Evolutionary conservation across 345 rosid genomes (phyloP), one percentile per base, ranked within the genome.

Genomic region (Draba incana): DNA sequence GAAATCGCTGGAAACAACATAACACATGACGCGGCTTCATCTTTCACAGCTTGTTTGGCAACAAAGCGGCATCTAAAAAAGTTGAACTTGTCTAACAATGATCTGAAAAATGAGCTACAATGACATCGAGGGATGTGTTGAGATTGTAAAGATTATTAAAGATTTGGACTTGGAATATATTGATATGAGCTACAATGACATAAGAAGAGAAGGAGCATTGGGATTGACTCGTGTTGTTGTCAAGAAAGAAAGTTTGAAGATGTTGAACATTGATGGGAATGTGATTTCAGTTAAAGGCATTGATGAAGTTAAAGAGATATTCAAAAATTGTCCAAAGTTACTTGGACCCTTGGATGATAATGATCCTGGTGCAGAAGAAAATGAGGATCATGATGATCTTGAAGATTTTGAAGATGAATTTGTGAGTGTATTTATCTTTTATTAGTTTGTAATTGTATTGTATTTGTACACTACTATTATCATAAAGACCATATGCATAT

Each of bases 1-100:
- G 96, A 91, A 30, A 76, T 91, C 88, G 88, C 88, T 42, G 96
- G 96, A 75, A 91, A 91, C 37, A 95, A 88, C 57, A 74, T 91
- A 58, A 84, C 96, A 35, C 71, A 78, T 13, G 85, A 83, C 57
- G 89, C 88, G 71, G 83, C 86, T 76, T 75, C 93, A 0, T 3
- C 9, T 62, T 23, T 88, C 15, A 77, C 82, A 70, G 82, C 81
- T 48, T 91, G 87, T 75, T 63, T 88, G 51, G 83, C 68, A 38
- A 76, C 64, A 13, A 91, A 85, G 81, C 76, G 64, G 45, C 74
- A 64, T 54, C 86, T 91, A 8, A 76, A 78, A 55, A 84, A 82
- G 84, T 73, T 91, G 81, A 86, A 82, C 77, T 74, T 91, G 86
- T 71, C 84, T 43, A 87, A 88, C 72, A 91, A 88, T 66, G 92